Evolutionary conservation across 331 rosid species (phyloP), one percentile per base, ranked within the genome.

Genomic region (Phaseolus coccineus): DNA sequence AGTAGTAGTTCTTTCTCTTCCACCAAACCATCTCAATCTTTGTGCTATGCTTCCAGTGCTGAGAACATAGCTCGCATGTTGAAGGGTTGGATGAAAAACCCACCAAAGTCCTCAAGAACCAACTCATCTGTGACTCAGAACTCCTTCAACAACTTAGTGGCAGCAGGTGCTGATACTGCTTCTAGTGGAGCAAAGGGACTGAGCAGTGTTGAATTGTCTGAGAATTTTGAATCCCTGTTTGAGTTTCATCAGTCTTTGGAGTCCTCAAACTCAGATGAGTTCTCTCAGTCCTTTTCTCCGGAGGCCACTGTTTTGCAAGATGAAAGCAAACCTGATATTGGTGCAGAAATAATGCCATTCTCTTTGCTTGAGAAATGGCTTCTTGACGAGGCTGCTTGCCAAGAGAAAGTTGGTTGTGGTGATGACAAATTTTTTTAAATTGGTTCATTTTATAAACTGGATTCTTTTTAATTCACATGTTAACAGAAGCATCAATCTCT

Each of bases 351-450:
- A 2, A 73, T 87, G 85, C 97, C 93, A 0, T 78, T 92, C 27
- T 85, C 85, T 86, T 40, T 86, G 83, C 91, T 93, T 28, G 98
- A 93, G 85, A 89, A 93, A 51, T 93, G 98, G 96, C 83, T 93
- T 31, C 84, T 91, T 24, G 98, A 91, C 55, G 98, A 90, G 71
- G 84, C 83, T 52, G 79, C 50, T 74, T 57, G 14, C 28, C 74
- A 53, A 51, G 81, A 78, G 22, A 58, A 47, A 67, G 25, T 55
- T 59, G 64, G 63, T 13, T 73, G 53, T 24, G 15, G 33, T 50
- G 69, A 58, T 71, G 64, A 79, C 52, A 59, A 42, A 27, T 48
- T 33, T 72, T 77, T 65, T 48, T 63, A 55, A 48, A 15, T 10
- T 22, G 24, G 12, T 66, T 74, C 59, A 65, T 28, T 73, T 39